Evolutionary conservation across 2,329 filamentous ascomycete species (phyloP).

Genomic region (Penicillium thymicola): DNA sequence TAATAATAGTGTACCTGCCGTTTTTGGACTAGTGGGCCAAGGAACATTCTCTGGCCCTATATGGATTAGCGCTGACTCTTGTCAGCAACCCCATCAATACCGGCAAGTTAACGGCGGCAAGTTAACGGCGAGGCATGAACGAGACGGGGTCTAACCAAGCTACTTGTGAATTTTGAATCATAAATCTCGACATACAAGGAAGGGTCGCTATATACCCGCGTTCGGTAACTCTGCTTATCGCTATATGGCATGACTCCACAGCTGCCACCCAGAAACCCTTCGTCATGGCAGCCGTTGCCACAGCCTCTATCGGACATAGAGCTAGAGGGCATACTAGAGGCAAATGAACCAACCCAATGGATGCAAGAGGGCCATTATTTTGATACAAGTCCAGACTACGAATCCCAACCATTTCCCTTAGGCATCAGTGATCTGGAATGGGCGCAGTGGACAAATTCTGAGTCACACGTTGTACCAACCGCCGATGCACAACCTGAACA

Average conservation of each 20-base stretch:
- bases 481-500: neutral
- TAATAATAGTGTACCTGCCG: neutral
- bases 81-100: neutral
- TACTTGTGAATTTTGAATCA: neutral
- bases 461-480: neutral
- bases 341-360: conserved; percentile 4
- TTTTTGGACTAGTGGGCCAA: neutral
- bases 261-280: neutral
- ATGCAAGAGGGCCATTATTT: neutral
- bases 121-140: neutral
- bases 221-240: neutral
- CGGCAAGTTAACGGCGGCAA: neutral
- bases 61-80: neutral
- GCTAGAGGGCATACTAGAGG: conserved; percentile 6
- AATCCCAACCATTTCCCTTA: conserved; percentile 14
- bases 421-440: conserved; percentile 9
- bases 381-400: conserved; percentile 1
- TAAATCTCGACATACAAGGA: neutral
- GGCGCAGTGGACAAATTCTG: conserved; percentile 7
- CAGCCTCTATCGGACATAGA: conserved; percentile 10
- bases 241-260: conserved; percentile 12
- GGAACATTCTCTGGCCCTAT: neutral
- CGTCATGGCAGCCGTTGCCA: conserved; percentile 7
- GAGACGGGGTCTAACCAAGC: neutral
- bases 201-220: neutral